Percentiles rank a stretch among this genome's conserved stretches.
phyloP scores from a whole-genome alignment of 768 basidiomycete genomes.

The Phanerodontia chrysosporium region DNA sequence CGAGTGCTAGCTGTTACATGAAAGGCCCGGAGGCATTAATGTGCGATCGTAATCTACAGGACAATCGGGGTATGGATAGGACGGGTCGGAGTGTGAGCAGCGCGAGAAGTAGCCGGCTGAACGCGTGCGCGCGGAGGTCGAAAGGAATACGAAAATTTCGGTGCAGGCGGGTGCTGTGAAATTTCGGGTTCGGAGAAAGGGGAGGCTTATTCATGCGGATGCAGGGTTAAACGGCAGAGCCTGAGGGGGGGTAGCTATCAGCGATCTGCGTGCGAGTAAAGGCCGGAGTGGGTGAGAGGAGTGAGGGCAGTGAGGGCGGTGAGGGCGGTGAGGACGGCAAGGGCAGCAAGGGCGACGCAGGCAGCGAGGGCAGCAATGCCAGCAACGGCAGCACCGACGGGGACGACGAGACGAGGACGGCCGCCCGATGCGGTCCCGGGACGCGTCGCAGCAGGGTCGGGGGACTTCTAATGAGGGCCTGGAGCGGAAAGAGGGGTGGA shows the following conservation, averaged over 20 bases:
- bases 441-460: background rate
- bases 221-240: too few relatives aligned
- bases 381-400: too few relatives aligned
- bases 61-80: background rate
- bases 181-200: background rate
- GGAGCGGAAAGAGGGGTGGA: constrained; percentile 1
- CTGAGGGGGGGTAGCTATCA: background rate
- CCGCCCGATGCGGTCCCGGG: background rate
- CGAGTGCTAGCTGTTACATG: too few relatives aligned
- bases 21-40: too few relatives aligned
- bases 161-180: background rate
- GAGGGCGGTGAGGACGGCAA: background rate
- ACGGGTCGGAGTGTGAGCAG: background rate
- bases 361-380: too few relatives aligned
- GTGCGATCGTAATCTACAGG: background rate
- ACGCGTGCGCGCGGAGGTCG: background rate
- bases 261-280: background rate
- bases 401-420: too few relatives aligned
- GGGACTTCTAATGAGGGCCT: background rate
- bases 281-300: background rate
- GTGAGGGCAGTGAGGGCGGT: background rate
- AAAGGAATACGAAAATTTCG: background rate
- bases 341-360: too few relatives aligned
- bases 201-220: too few relatives aligned
- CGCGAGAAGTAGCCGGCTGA: background rate